Percentiles rank a stretch among this genome's conserved stretches.
Evolutionary conservation across 495 filamentous ascomycete species (phyloP).

Genomic region (Aspergillus olivimuriae): DNA sequence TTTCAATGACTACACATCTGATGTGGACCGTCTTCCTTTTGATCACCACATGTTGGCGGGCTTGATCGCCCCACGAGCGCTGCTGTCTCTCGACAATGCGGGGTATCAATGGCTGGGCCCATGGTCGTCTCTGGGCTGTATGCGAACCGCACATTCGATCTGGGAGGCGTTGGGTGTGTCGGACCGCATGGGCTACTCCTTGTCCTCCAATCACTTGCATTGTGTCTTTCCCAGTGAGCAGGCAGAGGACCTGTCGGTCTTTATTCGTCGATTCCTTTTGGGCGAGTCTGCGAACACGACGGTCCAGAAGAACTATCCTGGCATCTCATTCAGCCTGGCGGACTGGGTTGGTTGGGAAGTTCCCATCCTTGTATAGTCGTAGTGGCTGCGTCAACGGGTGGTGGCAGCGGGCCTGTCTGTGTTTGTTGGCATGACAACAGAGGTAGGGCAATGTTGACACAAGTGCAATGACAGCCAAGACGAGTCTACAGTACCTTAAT

Average conservation of each 20-base stretch:
- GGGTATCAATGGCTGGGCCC: constrained; percentile 10
- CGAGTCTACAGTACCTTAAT: too few relatives aligned
- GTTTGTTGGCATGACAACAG: too few relatives aligned
- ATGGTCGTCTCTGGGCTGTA: constrained; percentile 5
- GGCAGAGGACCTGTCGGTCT: constrained; percentile 1
- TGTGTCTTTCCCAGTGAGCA: constrained; percentile 5
- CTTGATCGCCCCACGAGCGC: constrained; percentile 3
- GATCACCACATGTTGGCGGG: constrained; percentile 11
- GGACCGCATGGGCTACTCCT: constrained; percentile 7
- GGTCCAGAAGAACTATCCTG: background rate
- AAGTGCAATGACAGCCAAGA: too few relatives aligned
- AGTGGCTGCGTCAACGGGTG: background rate
- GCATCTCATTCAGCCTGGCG: background rate
- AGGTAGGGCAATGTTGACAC: too few relatives aligned
- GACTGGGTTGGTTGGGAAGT: constrained; percentile 6
- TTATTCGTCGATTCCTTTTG: constrained; percentile 3
- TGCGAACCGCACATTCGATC: constrained; percentile 3
- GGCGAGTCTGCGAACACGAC: background rate
- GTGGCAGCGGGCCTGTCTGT: too few relatives aligned
- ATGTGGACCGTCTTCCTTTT: constrained; percentile 1
- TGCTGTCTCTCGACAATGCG: constrained; percentile 6
- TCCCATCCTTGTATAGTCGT: background rate
- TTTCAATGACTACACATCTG: background rate
- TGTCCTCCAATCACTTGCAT: constrained; percentile 1
- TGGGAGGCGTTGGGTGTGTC: constrained; percentile 3